Conservation (phyloP, 257 asterid genomes). For the Solanum chiquidenum region DNA sequence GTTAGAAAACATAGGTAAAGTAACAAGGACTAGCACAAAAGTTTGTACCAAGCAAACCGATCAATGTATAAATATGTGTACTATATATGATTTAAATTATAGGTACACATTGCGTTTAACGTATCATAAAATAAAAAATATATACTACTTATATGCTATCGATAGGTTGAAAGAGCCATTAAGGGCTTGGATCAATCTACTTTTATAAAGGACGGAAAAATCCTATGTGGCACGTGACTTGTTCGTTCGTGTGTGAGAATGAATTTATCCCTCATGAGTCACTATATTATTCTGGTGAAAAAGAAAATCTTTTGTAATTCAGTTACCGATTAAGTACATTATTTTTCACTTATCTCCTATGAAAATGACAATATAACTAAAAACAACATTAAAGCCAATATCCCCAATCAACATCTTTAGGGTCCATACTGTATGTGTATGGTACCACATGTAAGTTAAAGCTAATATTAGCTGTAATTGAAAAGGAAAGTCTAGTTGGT, state of each 20-base stretch:
- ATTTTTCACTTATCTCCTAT: not conserved
- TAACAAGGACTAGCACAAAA: too few relatives aligned
- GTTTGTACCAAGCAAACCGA: too few relatives aligned
- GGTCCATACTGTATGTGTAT: not conserved
- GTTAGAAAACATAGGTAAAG: not conserved
- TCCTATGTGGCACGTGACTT: not conserved
- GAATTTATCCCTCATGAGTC: not conserved
- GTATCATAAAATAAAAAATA: too few relatives aligned
- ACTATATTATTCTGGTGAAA: not conserved
- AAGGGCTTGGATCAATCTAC: not conserved
- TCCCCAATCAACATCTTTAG: not conserved
- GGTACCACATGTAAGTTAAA: not conserved
- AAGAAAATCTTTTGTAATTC: not conserved
- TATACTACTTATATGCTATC: not conserved
- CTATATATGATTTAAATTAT: not conserved
- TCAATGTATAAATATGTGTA: not conserved
- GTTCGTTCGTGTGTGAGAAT: not conserved
- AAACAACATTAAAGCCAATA: not conserved
- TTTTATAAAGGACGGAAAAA: not conserved
- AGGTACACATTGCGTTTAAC: not conserved
- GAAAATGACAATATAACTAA: not conserved
- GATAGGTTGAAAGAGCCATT: not conserved
- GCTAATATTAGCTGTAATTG: not conserved
- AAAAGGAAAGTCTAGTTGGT: not conserved
- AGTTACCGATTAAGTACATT: not conserved